These are phyloP conservation scores for Dothideomycetes sp. DNA, from an alignment of 2,329 filamentous ascomycete genomes.

Conservation along the genomic window DNA sequence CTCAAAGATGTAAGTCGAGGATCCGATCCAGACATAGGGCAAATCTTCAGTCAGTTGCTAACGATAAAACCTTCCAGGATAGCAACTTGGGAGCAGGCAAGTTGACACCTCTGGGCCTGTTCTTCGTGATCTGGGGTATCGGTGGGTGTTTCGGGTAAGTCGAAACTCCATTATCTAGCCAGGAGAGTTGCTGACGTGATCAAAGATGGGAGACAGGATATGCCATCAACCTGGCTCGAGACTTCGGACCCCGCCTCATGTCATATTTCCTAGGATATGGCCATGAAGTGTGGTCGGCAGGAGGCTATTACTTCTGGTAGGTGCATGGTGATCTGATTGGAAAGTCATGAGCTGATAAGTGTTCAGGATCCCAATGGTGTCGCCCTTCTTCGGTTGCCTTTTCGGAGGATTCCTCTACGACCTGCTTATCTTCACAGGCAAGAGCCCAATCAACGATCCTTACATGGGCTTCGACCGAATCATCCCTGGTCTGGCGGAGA, in stretches of 20 bases:
- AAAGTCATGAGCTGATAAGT: not conserved
- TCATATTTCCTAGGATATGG: constrained; percentile 62
- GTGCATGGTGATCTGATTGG: constrained; percentile 25
- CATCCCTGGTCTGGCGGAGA: constrained; percentile 22
- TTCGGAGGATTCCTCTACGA: constrained; percentile 62
- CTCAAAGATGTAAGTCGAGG: constrained; percentile 45
- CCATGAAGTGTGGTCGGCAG: constrained; percentile 55
- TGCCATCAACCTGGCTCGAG: constrained; percentile 54
- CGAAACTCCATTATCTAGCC: too few species aligned
- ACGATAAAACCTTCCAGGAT: constrained; percentile 20
- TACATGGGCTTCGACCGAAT: constrained; percentile 51
- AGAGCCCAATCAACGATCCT: constrained; percentile 61
- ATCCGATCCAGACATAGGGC: not conserved
- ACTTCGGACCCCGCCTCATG: constrained; percentile 60
- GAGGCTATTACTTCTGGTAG: constrained; percentile 66
- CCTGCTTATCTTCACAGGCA: constrained; percentile 57
- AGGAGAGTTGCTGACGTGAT: too few species aligned
- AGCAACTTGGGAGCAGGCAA: constrained; percentile 49
- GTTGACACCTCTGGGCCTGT: constrained; percentile 51
- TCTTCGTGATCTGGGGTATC: constrained; percentile 66
- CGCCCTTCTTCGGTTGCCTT: constrained; percentile 55
- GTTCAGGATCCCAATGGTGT: constrained; percentile 58
- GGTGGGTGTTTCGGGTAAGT: constrained; percentile 63
- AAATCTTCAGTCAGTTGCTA: not conserved
- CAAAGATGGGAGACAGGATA: constrained; percentile 72